Evolutionary conservation across 2,329 filamentous ascomycete species (phyloP), one percentile per base, ranked within the genome.

Genomic region (Exserohilum turcica): DNA sequence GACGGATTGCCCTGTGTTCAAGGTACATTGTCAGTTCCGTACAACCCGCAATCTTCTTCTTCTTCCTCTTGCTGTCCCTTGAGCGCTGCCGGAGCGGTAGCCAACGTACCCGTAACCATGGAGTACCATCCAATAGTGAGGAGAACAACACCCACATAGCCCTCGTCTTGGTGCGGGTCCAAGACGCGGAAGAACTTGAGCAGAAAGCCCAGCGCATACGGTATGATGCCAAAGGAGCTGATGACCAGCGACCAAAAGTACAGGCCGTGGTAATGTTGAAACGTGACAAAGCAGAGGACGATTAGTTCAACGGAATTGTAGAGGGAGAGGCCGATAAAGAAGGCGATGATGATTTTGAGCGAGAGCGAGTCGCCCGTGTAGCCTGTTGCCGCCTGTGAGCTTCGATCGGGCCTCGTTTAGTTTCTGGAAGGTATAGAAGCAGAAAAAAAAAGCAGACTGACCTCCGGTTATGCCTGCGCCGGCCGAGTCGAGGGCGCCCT

Each of bases 61-160:
- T 18, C 19, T 13, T 19, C 5, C 4, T 8, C 9, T 6, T 7
- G n/a, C n/a, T 24, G 13, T 39, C 35, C 18, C 27, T 16, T 27
- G 3, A 5, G n/a, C 12, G 2, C 16, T 19, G 10, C 9, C 10
- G 15, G 6, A 43, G 15, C 27, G 5, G 27, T 3, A 21, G 24
- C 28, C 27, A 15, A 28, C 38, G 36, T 19, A 69, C 69, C 68
- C 12, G 84, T 85, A 0, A 87, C 80, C 82, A 87, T 86, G 2
- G 74, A 62, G 67, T 80, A 82, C 81, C 85, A 83, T 9, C 83
- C 84, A 49, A 86, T 54, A 44, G 76, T 77, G 28, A 79, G 73
- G 32, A 80, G 57, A 16, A 79, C 61, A 35, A 80, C 77, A 8
- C 77, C 77, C 1, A 78, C 60, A 39, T 77, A 71, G 13, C 64